Percentiles rank a stretch among this genome's conserved stretches.
phyloP scores from a whole-genome alignment of 2,329 filamentous ascomycete species.

The Hawksworthiomyces lignivorus region DNA sequence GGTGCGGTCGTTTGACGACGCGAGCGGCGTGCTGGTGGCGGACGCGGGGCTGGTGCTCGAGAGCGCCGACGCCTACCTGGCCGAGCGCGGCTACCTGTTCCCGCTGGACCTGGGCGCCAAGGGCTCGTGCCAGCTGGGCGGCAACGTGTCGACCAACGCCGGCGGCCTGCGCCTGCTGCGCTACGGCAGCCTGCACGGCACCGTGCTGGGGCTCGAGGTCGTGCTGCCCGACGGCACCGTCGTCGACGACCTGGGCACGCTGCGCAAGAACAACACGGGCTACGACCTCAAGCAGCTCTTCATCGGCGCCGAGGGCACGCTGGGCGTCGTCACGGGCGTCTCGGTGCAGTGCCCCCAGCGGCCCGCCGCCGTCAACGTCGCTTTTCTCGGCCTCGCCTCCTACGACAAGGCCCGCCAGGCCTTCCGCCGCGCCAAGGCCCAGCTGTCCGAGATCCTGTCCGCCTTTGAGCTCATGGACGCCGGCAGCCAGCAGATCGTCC shows the following conservation, averaged over 20 bases:
- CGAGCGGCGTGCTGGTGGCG: conserved; percentile 81
- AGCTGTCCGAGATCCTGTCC: conserved; percentile 90
- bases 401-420: conserved; percentile 83
- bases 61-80: conserved; percentile 76
- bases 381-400: conserved; percentile 84
- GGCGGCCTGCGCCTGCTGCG: conserved; percentile 82
- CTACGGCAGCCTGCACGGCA: conserved; percentile 92
- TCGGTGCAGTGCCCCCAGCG: conserved; percentile 85
- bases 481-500: conserved; percentile 69
- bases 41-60: conserved; percentile 92
- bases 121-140: conserved; percentile 92
- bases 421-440: conserved; percentile 80
- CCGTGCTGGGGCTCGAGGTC: conserved; percentile 82
- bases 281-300: conserved; percentile 97
- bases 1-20: conserved; percentile 86
- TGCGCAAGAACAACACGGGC: conserved; percentile 98
- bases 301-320: conserved; percentile 89
- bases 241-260: conserved; percentile 75
- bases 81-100: conserved; percentile 79
- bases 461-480: conserved; percentile 97
- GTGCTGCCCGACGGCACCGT: conserved; percentile 91
- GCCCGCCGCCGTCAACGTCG: conserved; percentile 84
- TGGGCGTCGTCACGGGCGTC: conserved; percentile 86
- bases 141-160: conserved; percentile 93
- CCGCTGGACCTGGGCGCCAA: conserved; percentile 96